Evolutionary conservation across 345 rosid genomes (phyloP), one percentile per base, ranked within the genome.

Genomic region (Linum tenue): DNA sequence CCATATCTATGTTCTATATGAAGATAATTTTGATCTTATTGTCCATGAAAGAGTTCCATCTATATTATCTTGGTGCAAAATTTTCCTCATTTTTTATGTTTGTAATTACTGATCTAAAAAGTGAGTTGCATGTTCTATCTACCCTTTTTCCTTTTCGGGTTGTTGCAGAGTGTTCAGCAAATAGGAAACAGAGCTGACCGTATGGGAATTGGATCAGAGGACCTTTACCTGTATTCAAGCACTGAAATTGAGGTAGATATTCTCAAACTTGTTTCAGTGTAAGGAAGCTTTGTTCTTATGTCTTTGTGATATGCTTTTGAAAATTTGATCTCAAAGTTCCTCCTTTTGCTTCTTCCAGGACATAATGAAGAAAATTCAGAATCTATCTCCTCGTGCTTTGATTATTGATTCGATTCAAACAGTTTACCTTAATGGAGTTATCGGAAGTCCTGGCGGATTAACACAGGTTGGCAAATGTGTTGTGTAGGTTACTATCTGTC

Each of bases 381-480:
- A 55, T 56, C 82, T 88, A 40, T 85, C 84, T 53, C 96, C 97
- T 10, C 76, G 86, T 62, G 94, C 90, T 71, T 72, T 88, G 68
- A 74, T 92, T 69, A 72, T 92, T 59, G 97, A 92, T 80, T 90
- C 98, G 56, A 84, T 92, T 82, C 98, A 90, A 73, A 92, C 97
- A 3, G 90, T 85, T 64, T 92, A 86, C 81, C 75, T 92, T 62
- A 79, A 80, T 67, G 90, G 83, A 14, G 89, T 85, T 66, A 64
- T 80, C 67, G 98, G 98, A 79, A 88, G 91, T 72, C 94, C 98
- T 58, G 97, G 98, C 68, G 94, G 94, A 50, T 63, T 88, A 66
- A 48, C 77, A n/a, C 97, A 90, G 97, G 98, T 92, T 64, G 36
- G 62, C 60, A 68, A 12, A 69, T 43, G 12, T 31, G 51, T 50